Conservation (phyloP, 805 yeast genomes). For the Myxozyma sirexii region DNA sequence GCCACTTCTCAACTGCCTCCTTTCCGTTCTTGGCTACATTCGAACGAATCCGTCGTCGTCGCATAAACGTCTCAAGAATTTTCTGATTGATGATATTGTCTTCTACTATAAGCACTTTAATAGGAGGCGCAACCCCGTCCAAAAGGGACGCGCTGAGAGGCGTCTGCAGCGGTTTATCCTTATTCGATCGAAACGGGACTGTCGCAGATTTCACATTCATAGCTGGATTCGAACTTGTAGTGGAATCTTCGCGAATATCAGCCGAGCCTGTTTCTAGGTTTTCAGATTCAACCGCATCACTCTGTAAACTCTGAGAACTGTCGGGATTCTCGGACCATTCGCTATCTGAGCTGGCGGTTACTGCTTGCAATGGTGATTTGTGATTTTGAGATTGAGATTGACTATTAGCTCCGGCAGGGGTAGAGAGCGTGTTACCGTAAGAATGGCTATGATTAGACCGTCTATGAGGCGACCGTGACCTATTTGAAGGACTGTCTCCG, state of each 20-base stretch:
- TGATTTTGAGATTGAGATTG: not conserved
- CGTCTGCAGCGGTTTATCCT: constrained; percentile 1
- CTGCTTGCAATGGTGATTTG: constrained; percentile 21
- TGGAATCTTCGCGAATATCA: not conserved
- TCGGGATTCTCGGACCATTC: not conserved
- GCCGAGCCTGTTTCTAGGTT: not conserved
- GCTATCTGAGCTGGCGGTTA: not conserved
- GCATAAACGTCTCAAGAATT: constrained; percentile 83
- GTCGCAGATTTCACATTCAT: not conserved
- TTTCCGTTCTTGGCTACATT: constrained; percentile 90
- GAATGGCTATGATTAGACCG: constrained; percentile 3
- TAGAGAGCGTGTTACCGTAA: not conserved
- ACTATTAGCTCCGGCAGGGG: not conserved
- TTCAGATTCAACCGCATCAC: not conserved
- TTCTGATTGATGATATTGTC: constrained; percentile 94
- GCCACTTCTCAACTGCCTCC: constrained; percentile 94
- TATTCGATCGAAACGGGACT: not conserved
- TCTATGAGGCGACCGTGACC: constrained; percentile 18
- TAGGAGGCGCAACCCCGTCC: constrained; percentile 76
- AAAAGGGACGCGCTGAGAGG: constrained; percentile 20
- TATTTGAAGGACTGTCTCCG: constrained; percentile 2
- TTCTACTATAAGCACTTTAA: constrained; percentile 90
- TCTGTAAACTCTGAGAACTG: not conserved
- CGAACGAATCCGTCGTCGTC: constrained; percentile 80
- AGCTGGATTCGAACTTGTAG: not conserved